Conservation (phyloP, 805 yeast species). For the Candida golubevii region DNA sequence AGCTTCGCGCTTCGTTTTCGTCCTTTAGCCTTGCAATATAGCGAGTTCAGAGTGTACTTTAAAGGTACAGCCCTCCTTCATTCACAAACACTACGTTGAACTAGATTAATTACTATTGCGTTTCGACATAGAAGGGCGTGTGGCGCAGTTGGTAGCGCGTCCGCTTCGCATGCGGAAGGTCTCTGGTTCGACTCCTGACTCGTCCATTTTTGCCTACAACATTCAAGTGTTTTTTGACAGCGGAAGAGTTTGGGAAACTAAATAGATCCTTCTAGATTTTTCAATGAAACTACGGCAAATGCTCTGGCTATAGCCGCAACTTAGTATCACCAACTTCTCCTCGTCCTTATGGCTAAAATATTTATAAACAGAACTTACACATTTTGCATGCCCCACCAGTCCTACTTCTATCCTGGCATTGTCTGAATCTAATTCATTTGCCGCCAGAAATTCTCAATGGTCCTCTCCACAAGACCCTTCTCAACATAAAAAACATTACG, state of each 20-base stretch:
- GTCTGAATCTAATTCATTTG: neutral
- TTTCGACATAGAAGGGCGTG: neutral
- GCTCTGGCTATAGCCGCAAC: neutral
- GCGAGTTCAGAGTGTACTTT: too few relatives aligned
- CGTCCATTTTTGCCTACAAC: conserved; percentile 47
- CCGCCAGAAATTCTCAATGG: neutral
- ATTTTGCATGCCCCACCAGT: too few relatives aligned
- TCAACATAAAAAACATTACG: neutral
- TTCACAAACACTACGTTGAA: too few relatives aligned
- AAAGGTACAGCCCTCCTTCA: too few relatives aligned
- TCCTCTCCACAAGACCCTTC: neutral
- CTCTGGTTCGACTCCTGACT: conserved; percentile 75
- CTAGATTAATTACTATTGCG: too few relatives aligned
- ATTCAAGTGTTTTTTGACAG: neutral
- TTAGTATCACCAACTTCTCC: too few relatives aligned
- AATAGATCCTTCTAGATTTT: neutral
- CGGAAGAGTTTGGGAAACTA: neutral
- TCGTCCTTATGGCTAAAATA: too few relatives aligned
- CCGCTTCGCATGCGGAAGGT: conserved; percentile 76
- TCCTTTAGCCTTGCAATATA: too few relatives aligned
- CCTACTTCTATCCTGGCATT: too few relatives aligned
- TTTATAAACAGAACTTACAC: too few relatives aligned
- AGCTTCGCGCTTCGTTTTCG: too few relatives aligned
- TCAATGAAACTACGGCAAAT: too few relatives aligned
- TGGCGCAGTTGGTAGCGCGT: conserved; percentile 83